Percentiles rank a stretch among this genome's conserved stretches.
phyloP scores from a whole-genome alignment of 78 protist species.

The Mastigamoeba balamuthi region DNA sequence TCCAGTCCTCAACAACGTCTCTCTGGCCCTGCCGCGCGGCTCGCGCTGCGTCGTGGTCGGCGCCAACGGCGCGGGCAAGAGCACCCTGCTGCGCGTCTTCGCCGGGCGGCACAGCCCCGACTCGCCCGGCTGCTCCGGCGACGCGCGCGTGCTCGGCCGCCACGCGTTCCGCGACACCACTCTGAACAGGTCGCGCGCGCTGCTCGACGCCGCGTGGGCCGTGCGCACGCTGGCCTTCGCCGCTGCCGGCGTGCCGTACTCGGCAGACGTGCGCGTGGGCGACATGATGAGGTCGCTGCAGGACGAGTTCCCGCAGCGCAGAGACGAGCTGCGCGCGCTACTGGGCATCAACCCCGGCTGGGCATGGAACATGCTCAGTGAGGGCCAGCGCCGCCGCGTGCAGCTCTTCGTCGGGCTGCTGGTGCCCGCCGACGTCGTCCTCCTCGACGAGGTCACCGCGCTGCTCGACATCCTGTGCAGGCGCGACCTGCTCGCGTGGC shows the following conservation, averaged over 20 bases:
- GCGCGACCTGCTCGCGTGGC: constrained; percentile 5
- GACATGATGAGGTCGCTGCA: background rate
- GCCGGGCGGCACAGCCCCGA: constrained; percentile 11
- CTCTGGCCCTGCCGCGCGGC: background rate
- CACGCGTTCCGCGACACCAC: constrained; percentile 9
- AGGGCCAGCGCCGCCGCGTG: constrained; percentile 42
- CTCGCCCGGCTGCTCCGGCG: background rate
- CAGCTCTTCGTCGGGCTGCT: constrained; percentile 25
- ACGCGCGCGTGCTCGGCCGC: background rate
- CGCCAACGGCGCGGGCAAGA: constrained; percentile 62
- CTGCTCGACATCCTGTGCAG: constrained; percentile 38
- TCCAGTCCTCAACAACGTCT: background rate
- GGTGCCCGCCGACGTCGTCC: background rate
- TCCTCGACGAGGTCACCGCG: constrained; percentile 54
- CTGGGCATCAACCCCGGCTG: constrained; percentile 20
- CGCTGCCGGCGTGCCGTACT: constrained; percentile 13
- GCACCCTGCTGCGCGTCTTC: constrained; percentile 41
- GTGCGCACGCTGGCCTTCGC: background rate
- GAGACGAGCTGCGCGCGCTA: background rate
- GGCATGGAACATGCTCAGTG: background rate
- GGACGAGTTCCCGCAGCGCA: background rate
- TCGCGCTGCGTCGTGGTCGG: constrained; percentile 22
- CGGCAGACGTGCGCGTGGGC: background rate
- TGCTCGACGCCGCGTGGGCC: constrained; percentile 1
- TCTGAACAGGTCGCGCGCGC: background rate